phyloP scores from a whole-genome alignment of 495 filamentous ascomycete genomes.

The Daldinia childiae region DNA sequence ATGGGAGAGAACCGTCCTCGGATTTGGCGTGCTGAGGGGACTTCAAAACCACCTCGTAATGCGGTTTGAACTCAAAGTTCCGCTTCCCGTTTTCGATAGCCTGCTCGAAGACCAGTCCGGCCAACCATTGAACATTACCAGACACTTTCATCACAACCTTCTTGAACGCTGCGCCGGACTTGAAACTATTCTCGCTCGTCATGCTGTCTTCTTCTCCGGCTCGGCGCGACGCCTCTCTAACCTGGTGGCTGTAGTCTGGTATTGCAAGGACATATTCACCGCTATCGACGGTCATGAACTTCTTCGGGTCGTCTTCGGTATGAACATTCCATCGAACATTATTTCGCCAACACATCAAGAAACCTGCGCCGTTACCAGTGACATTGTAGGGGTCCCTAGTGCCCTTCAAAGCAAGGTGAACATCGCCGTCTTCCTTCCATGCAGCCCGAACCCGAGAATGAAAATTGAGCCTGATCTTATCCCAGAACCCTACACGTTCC shows the following conservation, averaged over 20 bases:
- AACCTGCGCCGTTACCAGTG: slow-evolving; percentile 90
- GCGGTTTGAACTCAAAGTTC: slow-evolving; percentile 87
- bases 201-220: slow-evolving; percentile 70
- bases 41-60: slow-evolving; percentile 90
- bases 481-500: slow-evolving; percentile 96
- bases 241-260: slow-evolving; percentile 91
- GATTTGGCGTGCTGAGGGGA: slow-evolving; percentile 76
- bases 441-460: slow-evolving; percentile 89
- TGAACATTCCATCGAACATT: slow-evolving; percentile 88
- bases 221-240: slow-evolving; percentile 69
- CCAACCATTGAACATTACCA: slow-evolving; percentile 89
- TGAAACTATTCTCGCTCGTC: slow-evolving; percentile 70
- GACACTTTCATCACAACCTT: slow-evolving; percentile 99
- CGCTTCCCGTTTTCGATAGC: slow-evolving; percentile 70
- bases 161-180: slow-evolving; percentile 84
- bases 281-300: slow-evolving; percentile 95
- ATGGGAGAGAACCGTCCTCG: slow-evolving; percentile 61
- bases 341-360: slow-evolving; percentile 97
- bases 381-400: slow-evolving; percentile 93
- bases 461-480: slow-evolving; percentile 94
- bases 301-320: slow-evolving; percentile 81
- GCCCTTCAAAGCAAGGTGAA: slow-evolving; percentile 93
- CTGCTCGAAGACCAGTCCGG: slow-evolving; percentile 91
- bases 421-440: slow-evolving; percentile 96
- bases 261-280: slow-evolving; percentile 93